Base-by-base conservation (phyloP, 176 grass and related monocot species). In the Aegilops sharonensis region DNA sequence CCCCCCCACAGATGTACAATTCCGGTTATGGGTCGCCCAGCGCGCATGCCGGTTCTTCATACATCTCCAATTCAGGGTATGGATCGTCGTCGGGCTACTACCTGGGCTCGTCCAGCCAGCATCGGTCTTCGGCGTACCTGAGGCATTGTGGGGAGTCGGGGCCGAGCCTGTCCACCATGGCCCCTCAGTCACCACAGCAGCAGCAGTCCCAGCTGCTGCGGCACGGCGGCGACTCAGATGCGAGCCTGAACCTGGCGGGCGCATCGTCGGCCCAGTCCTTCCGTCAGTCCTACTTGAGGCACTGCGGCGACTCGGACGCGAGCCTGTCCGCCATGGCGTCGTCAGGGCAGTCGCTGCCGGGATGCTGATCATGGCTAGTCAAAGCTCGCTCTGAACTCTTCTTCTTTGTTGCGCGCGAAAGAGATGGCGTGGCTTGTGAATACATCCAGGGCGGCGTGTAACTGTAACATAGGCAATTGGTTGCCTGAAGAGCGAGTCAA, bases 241-340 rank as follows among this genome's bases (percentile, higher is more conserved):
- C 63, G 47, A 89, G 89, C 75, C 34, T 85, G 23, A 87, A 91
- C 75, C 40, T 86, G 37, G 84, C 84, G 34, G 88, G 79, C 9
- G 64, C 91, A 14, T 91, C 87, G 9, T 94, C 90, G 4, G 81
- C 73, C 27, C 88, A 90, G 78, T 95, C 96, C 11, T 86, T 95
- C 14, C 81, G 84, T n/a, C 91, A 88, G 20, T 98, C 93, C n/a
- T 95, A 92, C 85, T 65, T 98, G 84, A 67, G 88, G 73, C 88
- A 95, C 31, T 89, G 86, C 20, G 69, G 67, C 7, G 93, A 95
- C 45, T 95, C 95, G 25, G 89, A 84, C 24, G 81, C 85, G 11
- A 95, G 94, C 61, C 42, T 98, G 39, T 92, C 92, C 13, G 94
- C 82, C 64, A 89, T 98, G 90, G 91, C 83, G 0, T 76, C 72